Conservation (phyloP, 164 flowering plant species). For the Chloranthus sessilifolius region DNA sequence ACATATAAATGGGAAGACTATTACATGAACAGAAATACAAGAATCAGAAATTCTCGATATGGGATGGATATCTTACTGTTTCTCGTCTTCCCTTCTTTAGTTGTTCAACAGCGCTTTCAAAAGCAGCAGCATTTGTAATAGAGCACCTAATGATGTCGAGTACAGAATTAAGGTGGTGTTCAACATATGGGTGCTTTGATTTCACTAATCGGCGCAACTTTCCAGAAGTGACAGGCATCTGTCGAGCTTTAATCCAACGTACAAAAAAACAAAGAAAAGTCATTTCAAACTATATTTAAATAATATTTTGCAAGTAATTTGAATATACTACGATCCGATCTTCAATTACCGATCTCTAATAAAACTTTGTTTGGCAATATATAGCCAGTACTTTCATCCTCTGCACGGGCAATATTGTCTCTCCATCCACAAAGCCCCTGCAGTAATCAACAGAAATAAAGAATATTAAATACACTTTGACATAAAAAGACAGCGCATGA, state of each 20-base stretch:
- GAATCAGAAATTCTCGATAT: not conserved
- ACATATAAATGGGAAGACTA: not conserved
- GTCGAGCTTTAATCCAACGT: constrained; percentile 50
- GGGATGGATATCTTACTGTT: constrained; percentile 31
- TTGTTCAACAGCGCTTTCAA: constrained; percentile 54
- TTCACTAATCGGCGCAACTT: constrained; percentile 55
- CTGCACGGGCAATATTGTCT: constrained; percentile 82
- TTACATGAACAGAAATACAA: not conserved
- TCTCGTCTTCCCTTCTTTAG: constrained; percentile 41
- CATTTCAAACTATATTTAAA: not conserved
- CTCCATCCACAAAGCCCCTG: constrained; percentile 96
- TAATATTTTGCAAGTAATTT: not conserved
- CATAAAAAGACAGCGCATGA: too few species aligned
- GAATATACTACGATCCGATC: not conserved
- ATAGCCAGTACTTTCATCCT: constrained; percentile 99
- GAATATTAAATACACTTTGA: not conserved
- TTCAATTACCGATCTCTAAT: constrained; percentile 71
- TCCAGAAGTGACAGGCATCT: constrained; percentile 63
- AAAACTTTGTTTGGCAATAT: constrained; percentile 87
- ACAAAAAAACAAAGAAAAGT: constrained; percentile 9
- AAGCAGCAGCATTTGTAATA: constrained; percentile 63
- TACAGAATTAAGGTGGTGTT: constrained; percentile 64
- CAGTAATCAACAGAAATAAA: not conserved
- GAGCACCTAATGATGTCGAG: constrained; percentile 63
- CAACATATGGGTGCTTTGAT: constrained; percentile 75